phyloP scores from a whole-genome alignment of 2,329 filamentous ascomycete genomes.

The Volutella citrinella region DNA sequence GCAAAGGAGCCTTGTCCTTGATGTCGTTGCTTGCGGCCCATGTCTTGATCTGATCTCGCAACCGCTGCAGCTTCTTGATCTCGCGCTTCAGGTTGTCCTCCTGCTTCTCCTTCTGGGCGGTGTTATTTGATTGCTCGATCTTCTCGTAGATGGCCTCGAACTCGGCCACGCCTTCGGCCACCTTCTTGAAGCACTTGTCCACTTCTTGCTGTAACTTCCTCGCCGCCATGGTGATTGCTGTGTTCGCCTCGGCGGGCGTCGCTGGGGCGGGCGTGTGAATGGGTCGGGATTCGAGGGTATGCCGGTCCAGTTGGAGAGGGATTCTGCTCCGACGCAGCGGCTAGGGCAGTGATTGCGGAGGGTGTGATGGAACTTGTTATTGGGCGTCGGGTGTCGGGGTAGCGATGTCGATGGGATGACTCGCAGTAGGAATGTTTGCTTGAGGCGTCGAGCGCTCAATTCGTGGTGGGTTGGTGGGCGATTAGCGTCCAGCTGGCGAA shows the following conservation, averaged over 20 bases:
- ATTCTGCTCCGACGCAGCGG: background rate
- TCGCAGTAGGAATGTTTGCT: too few species aligned
- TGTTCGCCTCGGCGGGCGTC: slow-evolving; percentile 13
- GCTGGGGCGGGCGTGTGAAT: too few species aligned
- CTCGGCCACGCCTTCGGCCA: slow-evolving; percentile 83
- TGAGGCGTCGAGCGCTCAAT: slow-evolving; percentile 19
- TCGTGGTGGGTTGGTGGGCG: slow-evolving; percentile 20
- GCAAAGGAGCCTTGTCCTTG: slow-evolving; percentile 95
- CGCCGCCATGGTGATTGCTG: slow-evolving; percentile 74
- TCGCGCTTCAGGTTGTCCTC: slow-evolving; percentile 98
- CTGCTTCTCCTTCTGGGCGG: slow-evolving; percentile 95
- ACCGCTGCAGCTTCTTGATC: slow-evolving; percentile 98
- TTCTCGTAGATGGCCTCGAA: slow-evolving; percentile 98
- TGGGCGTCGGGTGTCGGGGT: too few species aligned
- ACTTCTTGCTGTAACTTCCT: slow-evolving; percentile 97
- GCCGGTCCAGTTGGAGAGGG: slow-evolving; percentile 1
- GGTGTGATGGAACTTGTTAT: slow-evolving; percentile 5
- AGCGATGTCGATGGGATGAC: too few species aligned
- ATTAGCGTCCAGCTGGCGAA: slow-evolving; percentile 14
- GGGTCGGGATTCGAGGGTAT: too few species aligned
- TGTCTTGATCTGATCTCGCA: slow-evolving; percentile 98
- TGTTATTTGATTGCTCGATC: slow-evolving; percentile 88
- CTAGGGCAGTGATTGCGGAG: slow-evolving; percentile 12
- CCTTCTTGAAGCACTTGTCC: slow-evolving; percentile 99
- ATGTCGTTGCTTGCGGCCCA: slow-evolving; percentile 98